Conservation (phyloP, 495 filamentous ascomycete genomes). For the Oleoguttula mirabilis region DNA sequence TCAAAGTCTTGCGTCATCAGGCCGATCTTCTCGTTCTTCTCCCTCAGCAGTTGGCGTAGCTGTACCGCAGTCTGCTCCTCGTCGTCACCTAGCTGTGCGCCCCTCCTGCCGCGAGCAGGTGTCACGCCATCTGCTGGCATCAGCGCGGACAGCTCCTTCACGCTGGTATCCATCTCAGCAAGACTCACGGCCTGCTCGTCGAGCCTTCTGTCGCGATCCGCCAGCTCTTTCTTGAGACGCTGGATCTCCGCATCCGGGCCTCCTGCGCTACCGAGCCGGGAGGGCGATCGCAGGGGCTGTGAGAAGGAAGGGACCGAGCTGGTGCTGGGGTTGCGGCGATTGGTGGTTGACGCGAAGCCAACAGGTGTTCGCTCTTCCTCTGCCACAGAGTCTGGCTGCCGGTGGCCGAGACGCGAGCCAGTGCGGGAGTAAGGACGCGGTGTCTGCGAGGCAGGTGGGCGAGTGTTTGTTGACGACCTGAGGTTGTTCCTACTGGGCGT, state of each 20-base stretch:
- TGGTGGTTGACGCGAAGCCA: slow-evolving; percentile 41
- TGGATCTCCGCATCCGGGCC: slow-evolving; percentile 50
- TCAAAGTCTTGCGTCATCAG: slow-evolving; percentile 92
- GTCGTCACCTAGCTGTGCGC: slow-evolving; percentile 35
- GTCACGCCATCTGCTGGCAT: slow-evolving; percentile 29
- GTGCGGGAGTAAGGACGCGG: slow-evolving; percentile 31
- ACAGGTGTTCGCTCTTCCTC: slow-evolving; percentile 40
- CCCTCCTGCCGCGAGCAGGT: slow-evolving; percentile 28
- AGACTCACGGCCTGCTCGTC: slow-evolving; percentile 73
- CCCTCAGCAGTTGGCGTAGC: slow-evolving; percentile 68
- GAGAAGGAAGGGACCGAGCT: slow-evolving; percentile 19
- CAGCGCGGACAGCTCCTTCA: slow-evolving; percentile 61
- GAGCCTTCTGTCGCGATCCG: slow-evolving; percentile 75
- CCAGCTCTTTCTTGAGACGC: slow-evolving; percentile 52
- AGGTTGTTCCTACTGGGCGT: slow-evolving; percentile 48
- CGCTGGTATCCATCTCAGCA: slow-evolving; percentile 70
- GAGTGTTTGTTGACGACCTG: slow-evolving; percentile 9
- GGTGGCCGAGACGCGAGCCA: slow-evolving; percentile 28
- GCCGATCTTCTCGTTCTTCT: slow-evolving; percentile 93
- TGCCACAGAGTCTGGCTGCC: slow-evolving; percentile 15
- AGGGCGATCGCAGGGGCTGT: slow-evolving; percentile 18
- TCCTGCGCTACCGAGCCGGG: slow-evolving; percentile 13
- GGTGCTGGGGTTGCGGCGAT: slow-evolving; percentile 18
- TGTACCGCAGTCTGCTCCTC: slow-evolving; percentile 68
- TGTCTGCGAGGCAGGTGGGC: slow-evolving; percentile 12